phyloP scores from a whole-genome alignment of 2,329 filamentous ascomycete species.

The Colletotrichum aenigma region DNA sequence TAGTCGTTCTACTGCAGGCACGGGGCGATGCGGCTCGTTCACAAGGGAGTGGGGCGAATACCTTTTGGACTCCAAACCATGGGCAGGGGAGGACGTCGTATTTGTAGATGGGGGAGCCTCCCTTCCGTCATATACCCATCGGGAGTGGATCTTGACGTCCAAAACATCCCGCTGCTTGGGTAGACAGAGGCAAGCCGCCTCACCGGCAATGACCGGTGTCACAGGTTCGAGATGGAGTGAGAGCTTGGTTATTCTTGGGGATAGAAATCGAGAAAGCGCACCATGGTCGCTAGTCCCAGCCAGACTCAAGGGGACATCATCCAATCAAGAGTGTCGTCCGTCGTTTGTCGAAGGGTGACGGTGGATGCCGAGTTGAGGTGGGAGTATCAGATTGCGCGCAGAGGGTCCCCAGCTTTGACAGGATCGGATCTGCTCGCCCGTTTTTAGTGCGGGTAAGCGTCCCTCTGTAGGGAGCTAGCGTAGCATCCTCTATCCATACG shows the following conservation, averaged over 20 bases:
- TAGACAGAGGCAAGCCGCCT: background rate
- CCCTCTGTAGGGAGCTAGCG: slow-evolving; percentile 4
- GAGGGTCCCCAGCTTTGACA: slow-evolving; percentile 15
- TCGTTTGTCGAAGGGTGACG: background rate
- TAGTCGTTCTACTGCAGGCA: background rate
- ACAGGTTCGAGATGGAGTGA: background rate
- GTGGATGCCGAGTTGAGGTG: slow-evolving; percentile 6
- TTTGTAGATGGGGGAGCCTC: background rate
- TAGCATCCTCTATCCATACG: slow-evolving; percentile 8
- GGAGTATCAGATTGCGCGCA: slow-evolving; percentile 4
- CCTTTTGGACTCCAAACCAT: background rate
- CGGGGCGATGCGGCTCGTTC: background rate
- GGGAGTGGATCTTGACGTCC: background rate
- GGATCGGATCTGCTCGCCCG: slow-evolving; percentile 16
- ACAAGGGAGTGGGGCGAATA: background rate
- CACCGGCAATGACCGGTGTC: background rate
- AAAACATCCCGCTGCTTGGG: background rate
- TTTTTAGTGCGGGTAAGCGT: slow-evolving; percentile 3
- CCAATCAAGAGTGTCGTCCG: background rate
- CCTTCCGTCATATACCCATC: background rate
- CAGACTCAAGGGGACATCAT: background rate
- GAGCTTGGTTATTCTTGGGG: background rate
- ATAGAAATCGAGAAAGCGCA: background rate
- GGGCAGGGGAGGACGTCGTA: background rate
- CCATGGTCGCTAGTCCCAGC: background rate